A percentile compares a stretch with the other conserved stretches of the same genome.
Evolutionary conservation across 805 yeast genomes (phyloP).

Genomic region (Wickerhamomyces pijperi): DNA sequence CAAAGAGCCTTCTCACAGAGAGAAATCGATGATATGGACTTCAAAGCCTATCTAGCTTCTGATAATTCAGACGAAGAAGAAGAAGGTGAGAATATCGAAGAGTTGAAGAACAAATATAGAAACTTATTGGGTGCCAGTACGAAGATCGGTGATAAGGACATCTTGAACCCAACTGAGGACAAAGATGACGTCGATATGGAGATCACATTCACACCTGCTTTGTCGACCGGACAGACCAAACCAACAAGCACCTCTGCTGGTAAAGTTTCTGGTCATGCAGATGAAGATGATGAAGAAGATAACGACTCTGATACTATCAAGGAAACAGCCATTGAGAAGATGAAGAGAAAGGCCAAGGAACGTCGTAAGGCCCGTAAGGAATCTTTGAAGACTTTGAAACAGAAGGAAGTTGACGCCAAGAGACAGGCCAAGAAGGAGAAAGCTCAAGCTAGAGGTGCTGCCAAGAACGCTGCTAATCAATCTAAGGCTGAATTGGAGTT

Average conservation of each 20-base stretch:
- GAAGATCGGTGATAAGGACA: conserved; percentile 23
- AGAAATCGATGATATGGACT: conserved; percentile 85
- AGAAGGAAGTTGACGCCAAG: conserved; percentile 33
- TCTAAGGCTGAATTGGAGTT: conserved; percentile 64
- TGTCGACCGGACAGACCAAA: conserved; percentile 34
- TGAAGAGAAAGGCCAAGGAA: conserved; percentile 84
- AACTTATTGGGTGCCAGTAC: conserved; percentile 36
- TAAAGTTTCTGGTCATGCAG: conserved; percentile 19
- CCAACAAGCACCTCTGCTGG: no score
- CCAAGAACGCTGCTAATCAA: conserved; percentile 17
- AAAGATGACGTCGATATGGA: conserved; percentile 83
- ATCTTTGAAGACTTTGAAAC: conserved; percentile 51
- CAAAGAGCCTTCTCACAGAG: conserved; percentile 76
- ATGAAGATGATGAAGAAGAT: conserved; percentile 7
- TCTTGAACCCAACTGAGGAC: conserved; percentile 28
- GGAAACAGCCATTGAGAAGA: conserved; percentile 67
- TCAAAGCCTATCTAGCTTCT: conserved; percentile 83
- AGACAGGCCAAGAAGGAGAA: conserved; percentile 21
- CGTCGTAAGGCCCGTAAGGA: conserved; percentile 81
- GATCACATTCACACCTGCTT: conserved; percentile 87
- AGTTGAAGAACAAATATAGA: conserved; percentile 47
- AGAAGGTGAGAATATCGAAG: conserved; percentile 12
- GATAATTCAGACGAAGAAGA: conserved; percentile 52
- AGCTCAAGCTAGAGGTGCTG: conserved; percentile 20
- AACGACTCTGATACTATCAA: conserved; percentile 27